phyloP scores from a whole-genome alignment of 2,329 filamentous ascomycete species.

The Trichoderma polysporum region DNA sequence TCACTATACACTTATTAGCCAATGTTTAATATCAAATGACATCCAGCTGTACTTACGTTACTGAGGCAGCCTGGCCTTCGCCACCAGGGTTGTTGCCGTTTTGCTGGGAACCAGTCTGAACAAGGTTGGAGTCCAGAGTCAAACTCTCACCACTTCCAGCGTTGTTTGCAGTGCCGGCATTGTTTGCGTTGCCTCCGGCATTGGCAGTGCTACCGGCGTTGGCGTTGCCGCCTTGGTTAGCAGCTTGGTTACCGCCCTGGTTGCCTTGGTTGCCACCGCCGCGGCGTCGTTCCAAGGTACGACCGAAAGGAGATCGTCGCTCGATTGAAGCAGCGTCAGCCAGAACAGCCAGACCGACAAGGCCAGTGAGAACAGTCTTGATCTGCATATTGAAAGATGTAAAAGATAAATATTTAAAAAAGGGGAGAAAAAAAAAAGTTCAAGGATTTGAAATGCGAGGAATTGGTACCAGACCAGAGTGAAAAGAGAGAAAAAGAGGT shows the following conservation, averaged over 20 bases:
- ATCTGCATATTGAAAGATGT: conserved; percentile 49
- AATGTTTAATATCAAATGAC: conserved; percentile 46
- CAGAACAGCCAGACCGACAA: conserved; percentile 45
- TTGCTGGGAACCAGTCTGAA: conserved; percentile 51
- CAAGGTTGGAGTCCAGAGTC: conserved; percentile 40
- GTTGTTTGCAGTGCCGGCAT: conserved; percentile 25
- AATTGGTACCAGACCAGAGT: conserved; percentile 45
- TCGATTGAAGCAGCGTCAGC: conserved; percentile 46
- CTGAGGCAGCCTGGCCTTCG: conserved; percentile 52
- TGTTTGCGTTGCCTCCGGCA: neutral
- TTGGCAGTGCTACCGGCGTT: conserved; percentile 27
- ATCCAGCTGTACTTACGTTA: conserved; percentile 46
- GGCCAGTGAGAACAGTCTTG: conserved; percentile 50
- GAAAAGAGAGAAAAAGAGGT: conserved; percentile 50
- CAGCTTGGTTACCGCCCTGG: conserved; percentile 25
- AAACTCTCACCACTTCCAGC: conserved; percentile 33
- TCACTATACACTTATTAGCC: conserved; percentile 45
- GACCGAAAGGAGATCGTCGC: conserved; percentile 38
- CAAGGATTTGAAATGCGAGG: conserved; percentile 33
- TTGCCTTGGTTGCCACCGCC: too few species aligned
- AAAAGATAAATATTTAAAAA: conserved; percentile 7
- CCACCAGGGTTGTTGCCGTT: conserved; percentile 48
- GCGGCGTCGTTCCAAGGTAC: conserved; percentile 40
- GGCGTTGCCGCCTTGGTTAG: conserved; percentile 30
- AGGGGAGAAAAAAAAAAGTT: conserved; percentile 29